These are phyloP conservation scores for Cyberlindnera amylophila DNA, from an alignment of 805 yeast genomes.

Conservation along the genomic window DNA sequence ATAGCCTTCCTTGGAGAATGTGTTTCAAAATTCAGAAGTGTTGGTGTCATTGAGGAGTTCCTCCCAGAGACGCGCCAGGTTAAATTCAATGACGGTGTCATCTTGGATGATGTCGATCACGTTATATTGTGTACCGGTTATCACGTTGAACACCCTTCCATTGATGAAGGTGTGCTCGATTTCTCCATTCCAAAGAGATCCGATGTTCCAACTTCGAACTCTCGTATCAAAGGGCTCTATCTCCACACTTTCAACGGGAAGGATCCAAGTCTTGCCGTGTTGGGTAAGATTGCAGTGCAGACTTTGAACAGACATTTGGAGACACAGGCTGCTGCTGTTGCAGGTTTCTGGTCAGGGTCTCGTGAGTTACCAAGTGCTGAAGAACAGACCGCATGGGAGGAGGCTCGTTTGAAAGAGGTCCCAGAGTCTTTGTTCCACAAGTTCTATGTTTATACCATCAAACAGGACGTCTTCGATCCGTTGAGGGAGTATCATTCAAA, in stretches of 20 bases:
- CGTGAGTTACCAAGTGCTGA: conserved; percentile 36
- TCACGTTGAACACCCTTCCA: conserved; percentile 39
- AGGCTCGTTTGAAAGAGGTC: conserved; percentile 23
- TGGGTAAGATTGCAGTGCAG: conserved; percentile 39
- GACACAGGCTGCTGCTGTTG: conserved; percentile 49
- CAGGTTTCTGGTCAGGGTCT: conserved; percentile 51
- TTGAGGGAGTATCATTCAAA: conserved; percentile 28
- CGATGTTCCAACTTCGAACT: conserved; percentile 20
- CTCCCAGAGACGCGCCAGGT: conserved; percentile 28
- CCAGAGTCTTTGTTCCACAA: conserved; percentile 32
- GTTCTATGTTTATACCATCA: conserved; percentile 29
- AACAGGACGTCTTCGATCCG: conserved; percentile 29
- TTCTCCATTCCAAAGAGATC: conserved; percentile 26
- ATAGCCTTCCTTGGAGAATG: conserved; percentile 38
- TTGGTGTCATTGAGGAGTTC: conserved; percentile 26
- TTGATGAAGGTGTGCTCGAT: conserved; percentile 25
- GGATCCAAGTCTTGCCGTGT: conserved; percentile 44
- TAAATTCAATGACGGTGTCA: conserved; percentile 32
- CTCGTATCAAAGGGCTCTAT: conserved; percentile 39
- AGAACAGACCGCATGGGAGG: conserved; percentile 37
- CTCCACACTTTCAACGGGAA: conserved; percentile 43
- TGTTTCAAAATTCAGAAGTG: conserved; percentile 28
- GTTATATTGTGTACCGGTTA: conserved; percentile 43
- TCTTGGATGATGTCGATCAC: conserved; percentile 33
- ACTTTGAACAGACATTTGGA: conserved; percentile 48